Conservation (phyloP, 2,329 filamentous ascomycete species). For the Cladosporium velox region DNA sequence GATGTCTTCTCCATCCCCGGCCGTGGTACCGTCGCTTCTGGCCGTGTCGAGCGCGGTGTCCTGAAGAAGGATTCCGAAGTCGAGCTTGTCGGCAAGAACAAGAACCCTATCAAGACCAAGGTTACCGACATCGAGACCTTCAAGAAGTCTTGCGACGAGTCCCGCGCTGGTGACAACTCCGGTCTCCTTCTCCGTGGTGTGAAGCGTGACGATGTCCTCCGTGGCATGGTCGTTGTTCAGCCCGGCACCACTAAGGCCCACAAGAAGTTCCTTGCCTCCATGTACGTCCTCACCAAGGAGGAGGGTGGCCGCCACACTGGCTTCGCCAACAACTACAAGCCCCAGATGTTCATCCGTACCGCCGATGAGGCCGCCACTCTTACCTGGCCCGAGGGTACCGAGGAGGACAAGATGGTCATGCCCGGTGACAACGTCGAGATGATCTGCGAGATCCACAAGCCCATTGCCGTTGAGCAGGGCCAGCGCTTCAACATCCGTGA, state of each 20-base stretch:
- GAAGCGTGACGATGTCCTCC: constrained; percentile 89
- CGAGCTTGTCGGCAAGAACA: constrained; percentile 87
- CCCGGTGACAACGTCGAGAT: constrained; percentile 99
- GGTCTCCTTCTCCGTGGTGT: constrained; percentile 94
- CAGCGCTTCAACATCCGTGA: constrained; percentile 98
- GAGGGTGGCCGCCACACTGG: constrained; percentile 97
- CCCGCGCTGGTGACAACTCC: constrained; percentile 95
- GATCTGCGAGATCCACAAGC: constrained; percentile 80
- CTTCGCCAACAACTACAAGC: constrained; percentile 94
- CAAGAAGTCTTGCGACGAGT: constrained; percentile 99
- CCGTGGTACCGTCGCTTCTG: constrained; percentile 94
- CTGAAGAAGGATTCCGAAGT: constrained; percentile 94
- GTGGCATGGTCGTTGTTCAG: constrained; percentile 90
- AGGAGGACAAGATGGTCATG: constrained; percentile 79
- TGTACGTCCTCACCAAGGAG: constrained; percentile 97
- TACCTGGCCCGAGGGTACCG: constrained; percentile 79
- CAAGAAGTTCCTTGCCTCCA: constrained; percentile 88
- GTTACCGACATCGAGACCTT: constrained; percentile 99
- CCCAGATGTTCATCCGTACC: constrained; percentile 93
- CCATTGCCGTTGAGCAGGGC: constrained; percentile 84
- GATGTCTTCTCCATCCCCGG: constrained; percentile 63
- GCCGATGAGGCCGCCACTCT: constrained; percentile 75
- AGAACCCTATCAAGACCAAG: constrained; percentile 89
- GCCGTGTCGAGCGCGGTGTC: constrained; percentile 92
- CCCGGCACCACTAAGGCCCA: constrained; percentile 84